phyloP scores from a whole-genome alignment of 23 red algal species.

The Gracilaria gracilis region DNA sequence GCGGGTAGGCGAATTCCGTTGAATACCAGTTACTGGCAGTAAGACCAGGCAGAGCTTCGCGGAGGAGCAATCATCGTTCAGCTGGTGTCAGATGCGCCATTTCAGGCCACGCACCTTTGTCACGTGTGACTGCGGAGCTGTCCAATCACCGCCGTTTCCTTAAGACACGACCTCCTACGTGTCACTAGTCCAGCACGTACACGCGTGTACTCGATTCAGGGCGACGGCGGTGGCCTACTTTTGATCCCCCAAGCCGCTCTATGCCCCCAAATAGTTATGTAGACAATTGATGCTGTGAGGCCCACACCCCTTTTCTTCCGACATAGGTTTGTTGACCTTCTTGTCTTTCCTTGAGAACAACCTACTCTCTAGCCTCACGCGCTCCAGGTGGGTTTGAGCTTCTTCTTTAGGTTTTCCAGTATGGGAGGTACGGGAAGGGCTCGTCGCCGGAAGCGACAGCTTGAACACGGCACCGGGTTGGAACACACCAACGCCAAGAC shows the following conservation, averaged over 20 bases:
- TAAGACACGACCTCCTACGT: neutral
- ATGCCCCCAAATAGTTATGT: too few relatives aligned
- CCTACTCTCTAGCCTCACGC: too few relatives aligned
- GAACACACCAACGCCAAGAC: constrained; percentile 42
- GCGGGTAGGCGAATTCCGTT: neutral
- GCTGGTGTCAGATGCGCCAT: neutral
- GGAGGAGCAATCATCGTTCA: neutral
- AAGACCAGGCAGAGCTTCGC: too few relatives aligned
- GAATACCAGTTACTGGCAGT: neutral
- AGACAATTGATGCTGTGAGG: neutral
- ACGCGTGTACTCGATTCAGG: neutral
- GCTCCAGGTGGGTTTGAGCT: too few relatives aligned
- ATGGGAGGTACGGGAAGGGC: constrained; percentile 91
- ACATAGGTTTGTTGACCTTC: too few relatives aligned
- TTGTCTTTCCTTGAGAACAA: too few relatives aligned
- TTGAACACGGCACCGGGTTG: constrained; percentile 80
- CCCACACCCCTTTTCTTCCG: too few relatives aligned
- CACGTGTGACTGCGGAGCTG: neutral
- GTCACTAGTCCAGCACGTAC: neutral
- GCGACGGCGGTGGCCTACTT: constrained; percentile 18
- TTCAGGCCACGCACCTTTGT: neutral
- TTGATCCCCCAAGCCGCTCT: too few relatives aligned
- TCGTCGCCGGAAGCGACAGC: constrained; percentile 57
- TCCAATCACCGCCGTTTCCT: neutral
- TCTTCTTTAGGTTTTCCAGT: neutral